Conservation (phyloP, 1,284 basidiomycete genomes). For the Athelia psychrophila region DNA sequence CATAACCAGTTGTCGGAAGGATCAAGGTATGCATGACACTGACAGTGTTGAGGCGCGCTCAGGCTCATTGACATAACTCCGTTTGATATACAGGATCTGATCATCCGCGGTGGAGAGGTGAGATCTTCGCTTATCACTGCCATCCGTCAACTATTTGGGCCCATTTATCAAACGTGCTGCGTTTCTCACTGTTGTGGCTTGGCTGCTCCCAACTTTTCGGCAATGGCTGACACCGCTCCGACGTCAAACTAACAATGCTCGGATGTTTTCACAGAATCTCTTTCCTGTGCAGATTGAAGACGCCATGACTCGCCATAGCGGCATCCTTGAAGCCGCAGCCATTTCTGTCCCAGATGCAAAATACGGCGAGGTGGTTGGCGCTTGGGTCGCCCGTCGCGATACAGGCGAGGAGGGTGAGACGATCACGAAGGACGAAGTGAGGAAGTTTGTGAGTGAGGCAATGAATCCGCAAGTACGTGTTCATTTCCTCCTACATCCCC, state of each 20-base stretch:
- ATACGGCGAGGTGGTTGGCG: constrained; percentile 79
- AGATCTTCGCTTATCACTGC: not conserved
- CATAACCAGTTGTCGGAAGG: constrained; percentile 78
- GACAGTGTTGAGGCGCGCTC: constrained; percentile 1
- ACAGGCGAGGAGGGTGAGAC: constrained; percentile 19
- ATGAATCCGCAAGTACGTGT: constrained; percentile 74
- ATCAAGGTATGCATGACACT: constrained; percentile 49
- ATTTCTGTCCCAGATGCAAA: constrained; percentile 70
- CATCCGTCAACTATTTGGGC: no score
- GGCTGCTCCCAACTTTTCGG: not conserved
- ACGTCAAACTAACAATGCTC: no score
- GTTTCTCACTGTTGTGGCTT: not conserved
- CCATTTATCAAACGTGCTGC: no score
- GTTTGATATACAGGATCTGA: constrained; percentile 59
- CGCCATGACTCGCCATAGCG: constrained; percentile 57
- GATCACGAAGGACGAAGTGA: constrained; percentile 51
- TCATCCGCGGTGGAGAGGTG: constrained; percentile 86
- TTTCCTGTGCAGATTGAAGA: constrained; percentile 89
- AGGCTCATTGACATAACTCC: no score
- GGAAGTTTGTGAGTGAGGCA: constrained; percentile 44
- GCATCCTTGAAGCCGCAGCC: constrained; percentile 71
- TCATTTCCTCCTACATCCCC: not conserved
- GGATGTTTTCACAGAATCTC: constrained; percentile 52
- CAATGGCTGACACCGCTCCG: not conserved
- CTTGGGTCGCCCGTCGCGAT: constrained; percentile 62